A percentile compares a stretch with the other conserved stretches of the same genome.
Evolutionary conservation across 1,139 yeast species (phyloP).

Genomic region (Keqinozyma sinolaborantium): DNA sequence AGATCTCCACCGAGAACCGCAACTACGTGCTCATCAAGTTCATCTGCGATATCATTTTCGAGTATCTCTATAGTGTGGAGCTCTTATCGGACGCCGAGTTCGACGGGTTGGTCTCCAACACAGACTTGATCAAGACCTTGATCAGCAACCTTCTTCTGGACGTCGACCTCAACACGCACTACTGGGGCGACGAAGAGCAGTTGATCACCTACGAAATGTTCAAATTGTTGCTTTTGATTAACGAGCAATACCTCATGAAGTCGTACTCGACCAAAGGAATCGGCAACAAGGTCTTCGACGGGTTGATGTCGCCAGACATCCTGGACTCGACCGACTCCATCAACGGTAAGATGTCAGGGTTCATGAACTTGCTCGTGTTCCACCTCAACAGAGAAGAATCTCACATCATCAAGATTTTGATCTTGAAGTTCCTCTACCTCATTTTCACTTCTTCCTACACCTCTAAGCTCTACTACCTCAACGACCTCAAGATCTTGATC

Average conservation of each 20-base stretch:
- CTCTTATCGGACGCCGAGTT: slow-evolving; percentile 34
- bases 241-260: slow-evolving; percentile 82
- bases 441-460: slow-evolving; percentile 68
- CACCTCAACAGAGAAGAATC: slow-evolving; percentile 80
- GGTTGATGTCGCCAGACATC: slow-evolving; percentile 23
- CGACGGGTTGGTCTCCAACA: slow-evolving; percentile 20
- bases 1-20: slow-evolving; percentile 20
- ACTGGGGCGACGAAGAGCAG: slow-evolving; percentile 57
- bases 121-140: slow-evolving; percentile 32
- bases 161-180: slow-evolving; percentile 30
- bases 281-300: slow-evolving; percentile 48
- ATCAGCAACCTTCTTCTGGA: slow-evolving; percentile 47
- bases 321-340: slow-evolving; percentile 13
- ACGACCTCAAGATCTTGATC: slow-evolving; percentile 82
- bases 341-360: slow-evolving; percentile 27
- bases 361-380: slow-evolving; percentile 37
- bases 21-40: slow-evolving; percentile 36
- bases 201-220: slow-evolving; percentile 67
- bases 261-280: slow-evolving; percentile 31
- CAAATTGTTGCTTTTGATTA: slow-evolving; percentile 68
- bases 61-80: slow-evolving; percentile 37
- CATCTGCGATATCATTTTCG: slow-evolving; percentile 41
- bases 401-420: slow-evolving; percentile 68
- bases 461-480: slow-evolving; percentile 68
- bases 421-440: slow-evolving; percentile 72